phyloP scores from a whole-genome alignment of 1,284 basidiomycete species.

The Wolfiporia cocos region DNA sequence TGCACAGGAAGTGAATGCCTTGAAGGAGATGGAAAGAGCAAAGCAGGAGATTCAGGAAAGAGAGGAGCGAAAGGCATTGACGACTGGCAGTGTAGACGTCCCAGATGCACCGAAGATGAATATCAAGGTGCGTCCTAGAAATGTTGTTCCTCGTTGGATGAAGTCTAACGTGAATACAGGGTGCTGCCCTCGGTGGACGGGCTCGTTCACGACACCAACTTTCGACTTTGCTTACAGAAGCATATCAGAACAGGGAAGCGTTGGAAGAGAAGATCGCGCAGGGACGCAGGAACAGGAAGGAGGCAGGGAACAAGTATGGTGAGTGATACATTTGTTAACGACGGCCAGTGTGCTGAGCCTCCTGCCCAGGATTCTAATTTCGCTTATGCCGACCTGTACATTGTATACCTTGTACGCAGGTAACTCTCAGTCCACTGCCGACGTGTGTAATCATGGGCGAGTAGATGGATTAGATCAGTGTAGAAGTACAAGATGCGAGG shows the following conservation, averaged over 20 bases:
- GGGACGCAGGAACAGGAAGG: conserved; percentile 74
- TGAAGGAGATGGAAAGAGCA: conserved; percentile 68
- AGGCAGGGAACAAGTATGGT: conserved; percentile 86
- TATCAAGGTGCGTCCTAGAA: conserved; percentile 42
- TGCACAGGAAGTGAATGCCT: conserved; percentile 60
- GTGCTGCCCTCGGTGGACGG: conserved; percentile 60
- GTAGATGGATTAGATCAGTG: no score
- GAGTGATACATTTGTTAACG: conserved; percentile 12
- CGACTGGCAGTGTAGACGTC: conserved; percentile 45
- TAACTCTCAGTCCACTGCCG: no score
- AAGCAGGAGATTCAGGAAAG: conserved; percentile 62
- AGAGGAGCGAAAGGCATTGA: conserved; percentile 70
- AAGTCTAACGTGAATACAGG: no score
- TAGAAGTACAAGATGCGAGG: conserved; percentile 2
- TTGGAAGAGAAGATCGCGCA: conserved; percentile 77
- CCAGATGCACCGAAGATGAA: conserved; percentile 68
- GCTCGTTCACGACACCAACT: conserved; percentile 72
- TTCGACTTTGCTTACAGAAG: conserved; percentile 68
- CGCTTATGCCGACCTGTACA: no score
- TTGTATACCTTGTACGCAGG: no score
- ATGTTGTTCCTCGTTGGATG: conserved; percentile 2
- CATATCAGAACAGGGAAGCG: conserved; percentile 71
- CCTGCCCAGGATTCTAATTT: conserved; percentile 4
- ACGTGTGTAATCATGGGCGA: no score
- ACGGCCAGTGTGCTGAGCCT: neutral